phyloP scores from a whole-genome alignment of 352 stramenopile genomes.

The Globisporangium megalacanthum region DNA sequence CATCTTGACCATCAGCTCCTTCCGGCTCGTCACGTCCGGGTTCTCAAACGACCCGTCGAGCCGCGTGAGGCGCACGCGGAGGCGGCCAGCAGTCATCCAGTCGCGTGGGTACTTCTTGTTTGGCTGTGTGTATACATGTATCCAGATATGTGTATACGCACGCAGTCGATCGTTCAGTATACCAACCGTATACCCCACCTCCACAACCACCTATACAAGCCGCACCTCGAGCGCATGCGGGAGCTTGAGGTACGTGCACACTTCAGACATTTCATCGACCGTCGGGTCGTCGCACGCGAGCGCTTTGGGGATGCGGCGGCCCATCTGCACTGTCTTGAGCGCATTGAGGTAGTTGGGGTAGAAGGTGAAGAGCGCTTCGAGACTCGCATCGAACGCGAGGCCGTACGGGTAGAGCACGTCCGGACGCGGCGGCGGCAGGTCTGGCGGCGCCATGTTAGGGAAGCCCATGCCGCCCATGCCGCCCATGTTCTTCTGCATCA shows the following conservation, averaged over 20 bases:
- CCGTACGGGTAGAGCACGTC: conserved; percentile 70
- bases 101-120: conserved; percentile 82
- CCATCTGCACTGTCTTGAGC: conserved; percentile 78
- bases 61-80: conserved; percentile 66
- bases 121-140: conserved; percentile 18
- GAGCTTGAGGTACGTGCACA: conserved; percentile 77
- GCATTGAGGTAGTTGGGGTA: conserved; percentile 87
- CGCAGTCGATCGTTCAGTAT: background rate
- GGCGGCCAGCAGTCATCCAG: conserved; percentile 58
- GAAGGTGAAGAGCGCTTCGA: conserved; percentile 65
- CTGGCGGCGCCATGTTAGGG: conserved; percentile 27
- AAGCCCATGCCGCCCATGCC: conserved; percentile 35
- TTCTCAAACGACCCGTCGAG: conserved; percentile 61
- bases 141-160: background rate
- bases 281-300: conserved; percentile 62
- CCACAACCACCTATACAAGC: background rate
- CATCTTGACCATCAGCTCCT: conserved; percentile 75
- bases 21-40: conserved; percentile 54
- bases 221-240: conserved; percentile 71
- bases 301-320: conserved; percentile 65
- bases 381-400: conserved; percentile 44
- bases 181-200: background rate
- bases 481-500: conserved; percentile 31
- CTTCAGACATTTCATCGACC: conserved; percentile 78
- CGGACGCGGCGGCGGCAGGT: conserved; percentile 33